Evolutionary conservation across 345 rosid species (phyloP).

Genomic region (Eucalyptus leucophloia): DNA sequence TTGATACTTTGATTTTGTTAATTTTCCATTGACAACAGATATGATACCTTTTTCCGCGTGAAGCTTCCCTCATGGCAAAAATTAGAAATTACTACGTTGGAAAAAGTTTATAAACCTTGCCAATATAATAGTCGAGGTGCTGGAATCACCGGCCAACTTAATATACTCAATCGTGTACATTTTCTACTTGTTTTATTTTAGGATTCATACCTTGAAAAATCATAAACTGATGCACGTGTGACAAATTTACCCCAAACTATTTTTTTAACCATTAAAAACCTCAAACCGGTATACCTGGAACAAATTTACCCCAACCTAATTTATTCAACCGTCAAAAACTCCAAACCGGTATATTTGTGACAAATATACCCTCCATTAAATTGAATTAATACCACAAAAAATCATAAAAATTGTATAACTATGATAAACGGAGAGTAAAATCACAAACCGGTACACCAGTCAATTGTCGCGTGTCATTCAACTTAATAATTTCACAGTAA

Average conservation of each 20-base stretch:
- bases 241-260: no score
- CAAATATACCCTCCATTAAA: no score
- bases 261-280: no score
- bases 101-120: background rate
- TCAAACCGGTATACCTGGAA: fast-evolving
- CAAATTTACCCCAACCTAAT: no score
- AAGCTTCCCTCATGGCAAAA: background rate
- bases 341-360: fast-evolving
- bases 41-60: background rate
- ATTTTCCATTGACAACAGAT: background rate
- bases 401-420: no score
- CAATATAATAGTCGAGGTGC: background rate
- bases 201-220: no score
- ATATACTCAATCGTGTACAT: background rate
- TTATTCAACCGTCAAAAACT: no score
- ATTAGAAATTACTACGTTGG: background rate
- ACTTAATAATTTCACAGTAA: no score
- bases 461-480: fast-evolving
- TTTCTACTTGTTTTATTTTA: no score
- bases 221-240: fast-evolving
- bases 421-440: no score
- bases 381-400: no score
- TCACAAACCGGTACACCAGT: fast-evolving
- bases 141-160: background rate
- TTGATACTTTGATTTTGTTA: background rate